These are phyloP conservation scores for Zasmidium citrigriseum DNA, from an alignment of 2,329 filamentous ascomycete genomes.

Conservation along the genomic window DNA sequence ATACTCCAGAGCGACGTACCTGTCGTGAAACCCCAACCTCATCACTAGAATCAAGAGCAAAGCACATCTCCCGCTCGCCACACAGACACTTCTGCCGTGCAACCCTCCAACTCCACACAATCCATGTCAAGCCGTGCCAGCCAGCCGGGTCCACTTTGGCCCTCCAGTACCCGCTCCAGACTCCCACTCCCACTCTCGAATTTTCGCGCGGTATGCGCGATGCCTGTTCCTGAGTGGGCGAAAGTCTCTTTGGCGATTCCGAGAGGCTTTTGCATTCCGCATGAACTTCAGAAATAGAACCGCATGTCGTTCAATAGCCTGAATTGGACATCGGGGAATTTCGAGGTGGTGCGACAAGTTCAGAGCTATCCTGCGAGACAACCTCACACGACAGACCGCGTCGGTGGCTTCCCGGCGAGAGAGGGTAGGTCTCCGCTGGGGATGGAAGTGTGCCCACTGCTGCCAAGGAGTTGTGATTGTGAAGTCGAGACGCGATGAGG, in stretches of 20 bases:
- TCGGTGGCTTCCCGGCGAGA: background rate
- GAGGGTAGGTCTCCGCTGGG: background rate
- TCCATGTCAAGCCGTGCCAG: background rate
- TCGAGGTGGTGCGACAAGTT: background rate
- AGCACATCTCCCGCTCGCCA: background rate
- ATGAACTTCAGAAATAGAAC: background rate
- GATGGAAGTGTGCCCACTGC: too few species aligned
- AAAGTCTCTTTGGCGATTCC: background rate
- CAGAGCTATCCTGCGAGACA: background rate
- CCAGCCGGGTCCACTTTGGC: background rate
- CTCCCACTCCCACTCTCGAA: background rate
- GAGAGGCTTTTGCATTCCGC: background rate
- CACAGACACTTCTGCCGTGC: too few species aligned
- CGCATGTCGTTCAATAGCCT: too few species aligned
- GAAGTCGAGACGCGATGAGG: too few species aligned
- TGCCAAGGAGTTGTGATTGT: too few species aligned
- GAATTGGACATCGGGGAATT: background rate
- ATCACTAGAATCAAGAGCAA: too few species aligned
- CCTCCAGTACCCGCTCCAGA: background rate
- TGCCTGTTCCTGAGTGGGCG: slow-evolving; percentile 3
- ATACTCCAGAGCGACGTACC: too few species aligned
- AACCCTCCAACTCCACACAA: background rate
- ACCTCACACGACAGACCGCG: background rate
- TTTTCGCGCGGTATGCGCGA: slow-evolving; percentile 2
- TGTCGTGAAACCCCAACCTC: too few species aligned